Base-by-base conservation (phyloP, 2,329 filamentous ascomycete genomes). In the Lachnellula occidentalis region DNA sequence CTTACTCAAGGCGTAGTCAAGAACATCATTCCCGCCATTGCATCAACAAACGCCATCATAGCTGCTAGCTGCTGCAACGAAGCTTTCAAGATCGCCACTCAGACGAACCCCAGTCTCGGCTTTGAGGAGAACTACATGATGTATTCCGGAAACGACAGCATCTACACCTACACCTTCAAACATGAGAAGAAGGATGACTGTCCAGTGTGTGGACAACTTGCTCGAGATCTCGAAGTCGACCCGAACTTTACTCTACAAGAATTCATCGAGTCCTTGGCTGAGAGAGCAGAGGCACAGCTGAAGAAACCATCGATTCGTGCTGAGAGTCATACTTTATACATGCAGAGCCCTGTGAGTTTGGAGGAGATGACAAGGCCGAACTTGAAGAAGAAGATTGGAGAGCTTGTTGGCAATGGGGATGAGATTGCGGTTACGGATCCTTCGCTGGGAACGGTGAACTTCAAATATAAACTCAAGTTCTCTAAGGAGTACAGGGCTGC, bases 1-100 rank as follows among this genome's bases (percentile, higher is more conserved):
- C 85, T 96, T 71, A 96, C 95, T 0, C 94, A 99, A 70, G 95
- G 94, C 54, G 95, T 97, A 2, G 90, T 99, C 66, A 99, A 99
- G 74, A 99, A 99, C 73, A 99, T 99, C 71, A 99, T 99, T 58
- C 94, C 94, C 0, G 95, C 94, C 27, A 99, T 99, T 66, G 94
- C 94, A 17, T 96, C 91, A 1, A 99, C 94, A 6, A 99, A 99
- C 69, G 92, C 94, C 54, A 94, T 99, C 64, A 88, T 99, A 60
- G 94, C 94, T 1, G 94, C 92, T 1, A 87, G 89, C 50, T 97
- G 92, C 72, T 97, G 94, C 72, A 97, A 96, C 62, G 94, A 99
- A 72, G 92, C 92, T 1, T 85, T 97, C 74, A 99, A 99, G 74
- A 89, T 99, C 59, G 88, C 87, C 42, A 95, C 90, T 14, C 83